Conservation (phyloP, 2,329 filamentous ascomycete genomes). For the Botrytis fragariae region DNA sequence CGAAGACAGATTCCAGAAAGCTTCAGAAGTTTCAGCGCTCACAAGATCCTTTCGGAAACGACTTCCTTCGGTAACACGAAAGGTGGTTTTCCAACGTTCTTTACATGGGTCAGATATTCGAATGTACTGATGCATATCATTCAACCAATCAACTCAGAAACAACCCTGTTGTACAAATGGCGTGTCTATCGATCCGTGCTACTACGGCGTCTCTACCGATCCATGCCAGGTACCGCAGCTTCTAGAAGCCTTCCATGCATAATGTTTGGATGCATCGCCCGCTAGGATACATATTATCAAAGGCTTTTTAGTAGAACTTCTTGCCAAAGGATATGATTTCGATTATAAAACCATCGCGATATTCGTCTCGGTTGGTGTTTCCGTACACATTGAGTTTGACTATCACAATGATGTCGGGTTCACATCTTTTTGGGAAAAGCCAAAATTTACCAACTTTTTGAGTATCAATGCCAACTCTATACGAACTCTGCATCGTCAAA, state of each 20-base stretch:
- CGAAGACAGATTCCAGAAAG: neutral
- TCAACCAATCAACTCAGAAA: neutral
- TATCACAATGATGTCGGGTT: neutral
- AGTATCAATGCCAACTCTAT: neutral
- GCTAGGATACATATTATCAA: neutral
- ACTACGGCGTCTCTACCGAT: neutral
- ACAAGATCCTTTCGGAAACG: neutral
- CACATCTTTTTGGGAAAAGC: no score
- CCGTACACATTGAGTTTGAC: no score
- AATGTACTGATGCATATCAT: neutral
- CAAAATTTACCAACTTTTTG: no score
- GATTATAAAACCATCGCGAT: no score
- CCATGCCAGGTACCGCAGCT: no score
- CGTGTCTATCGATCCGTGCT: neutral
- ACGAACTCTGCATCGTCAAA: neutral
- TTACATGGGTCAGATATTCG: neutral
- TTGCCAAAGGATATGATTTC: no score
- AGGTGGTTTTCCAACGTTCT: neutral
- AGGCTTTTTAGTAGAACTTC: no score
- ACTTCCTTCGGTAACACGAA: neutral
- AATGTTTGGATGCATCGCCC: neutral
- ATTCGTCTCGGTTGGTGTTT: neutral
- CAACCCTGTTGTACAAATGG: neutral
- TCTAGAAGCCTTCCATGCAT: constrained; percentile 7
- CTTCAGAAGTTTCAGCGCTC: neutral